Percentiles rank a stretch among this genome's conserved stretches.
Evolutionary conservation across 352 stramenopile genomes (phyloP).

Genomic region (Globisporangium sylvaticum): DNA sequence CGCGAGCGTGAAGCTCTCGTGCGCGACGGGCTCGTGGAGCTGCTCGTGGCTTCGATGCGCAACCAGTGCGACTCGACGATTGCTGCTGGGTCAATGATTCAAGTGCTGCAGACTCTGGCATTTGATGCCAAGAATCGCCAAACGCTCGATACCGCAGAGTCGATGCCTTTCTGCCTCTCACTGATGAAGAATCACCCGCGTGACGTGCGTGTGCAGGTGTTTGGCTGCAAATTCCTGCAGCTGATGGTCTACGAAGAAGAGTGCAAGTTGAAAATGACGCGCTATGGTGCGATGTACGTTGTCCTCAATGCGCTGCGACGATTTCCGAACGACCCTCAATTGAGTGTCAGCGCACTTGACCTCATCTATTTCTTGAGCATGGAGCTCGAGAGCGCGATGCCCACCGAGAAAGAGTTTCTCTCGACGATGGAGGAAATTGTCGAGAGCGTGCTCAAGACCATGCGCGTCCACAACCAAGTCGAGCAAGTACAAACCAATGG

Average conservation of each 20-base stretch:
- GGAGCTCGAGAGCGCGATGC: constrained; percentile 31
- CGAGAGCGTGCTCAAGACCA: constrained; percentile 24
- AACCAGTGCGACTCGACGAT: constrained; percentile 14
- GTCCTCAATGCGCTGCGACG: constrained; percentile 30
- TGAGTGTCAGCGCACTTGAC: constrained; percentile 44
- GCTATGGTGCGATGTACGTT: constrained; percentile 24
- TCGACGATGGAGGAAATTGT: constrained; percentile 21
- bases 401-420: constrained; percentile 3
- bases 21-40: constrained; percentile 28
- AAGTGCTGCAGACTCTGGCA: constrained; percentile 48
- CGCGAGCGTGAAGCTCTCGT: constrained; percentile 46
- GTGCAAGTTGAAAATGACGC: constrained; percentile 41
- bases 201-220: constrained; percentile 36
- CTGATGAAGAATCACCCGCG: constrained; percentile 31
- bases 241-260: constrained; percentile 61
- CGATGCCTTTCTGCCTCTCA: constrained; percentile 26
- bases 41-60: constrained; percentile 28
- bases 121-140: constrained; percentile 34
- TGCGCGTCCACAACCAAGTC: constrained; percentile 29
- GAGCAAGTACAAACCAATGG: constrained; percentile 50
- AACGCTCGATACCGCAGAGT: constrained; percentile 25
- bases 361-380: constrained; percentile 52
- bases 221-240: constrained; percentile 64
- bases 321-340: constrained; percentile 32
- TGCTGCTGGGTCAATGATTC: constrained; percentile 23